Evolutionary conservation across 2,329 filamentous ascomycete species (phyloP), one percentile per base, ranked within the genome.

Genomic region (Fusarium torulosum): DNA sequence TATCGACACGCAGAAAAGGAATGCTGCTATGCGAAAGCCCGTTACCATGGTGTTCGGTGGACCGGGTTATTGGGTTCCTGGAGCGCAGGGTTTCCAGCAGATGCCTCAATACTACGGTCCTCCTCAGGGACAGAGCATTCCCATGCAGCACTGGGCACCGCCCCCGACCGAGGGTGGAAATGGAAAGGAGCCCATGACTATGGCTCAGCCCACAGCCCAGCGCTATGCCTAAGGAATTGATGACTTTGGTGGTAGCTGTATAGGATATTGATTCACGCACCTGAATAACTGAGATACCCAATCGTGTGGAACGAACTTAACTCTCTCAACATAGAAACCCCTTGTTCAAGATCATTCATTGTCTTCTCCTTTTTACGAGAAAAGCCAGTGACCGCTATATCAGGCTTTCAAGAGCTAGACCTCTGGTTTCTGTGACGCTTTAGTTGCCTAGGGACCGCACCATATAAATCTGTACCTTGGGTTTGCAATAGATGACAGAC

Each of bases 1-100:
- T 55, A 71, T 81, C 59, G 79, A 81, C 56, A 79, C 78, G 1
- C 65, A 73, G 50, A 74, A 67, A 43, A 63, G 73, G 59, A 79
- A 80, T 54, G 59, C 63, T 10, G 64, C 69, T 19, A 54, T 53
- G 45, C 64, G 51, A 19, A 58, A 68, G 11, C 68, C 67, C 17
- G 53, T 77, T 43, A 69, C 74, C 52, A 60, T 78, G 33, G 68
- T 77, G 11, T 56, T 52, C 29, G 59, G 65, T 17, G 73, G 69
- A 17, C 74, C 72, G 19, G 65, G 70, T 20, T 74, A 74, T 66
- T 77, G 75, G 75, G 70, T 73, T 14, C 66, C 70, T 4, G 59
- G 65, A n/a, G 60, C 63, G 0, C 73, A 76, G 38, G 75, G 74
- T n/a, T 77, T 75, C 69, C 75, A 77, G 45, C 74, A 67, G 47